Percentiles rank a stretch among this genome's conserved stretches.
These are phyloP conservation scores for Zoysia matrella DNA, from an alignment of 202 grass and related monocot species.

Conservation along the genomic window DNA sequence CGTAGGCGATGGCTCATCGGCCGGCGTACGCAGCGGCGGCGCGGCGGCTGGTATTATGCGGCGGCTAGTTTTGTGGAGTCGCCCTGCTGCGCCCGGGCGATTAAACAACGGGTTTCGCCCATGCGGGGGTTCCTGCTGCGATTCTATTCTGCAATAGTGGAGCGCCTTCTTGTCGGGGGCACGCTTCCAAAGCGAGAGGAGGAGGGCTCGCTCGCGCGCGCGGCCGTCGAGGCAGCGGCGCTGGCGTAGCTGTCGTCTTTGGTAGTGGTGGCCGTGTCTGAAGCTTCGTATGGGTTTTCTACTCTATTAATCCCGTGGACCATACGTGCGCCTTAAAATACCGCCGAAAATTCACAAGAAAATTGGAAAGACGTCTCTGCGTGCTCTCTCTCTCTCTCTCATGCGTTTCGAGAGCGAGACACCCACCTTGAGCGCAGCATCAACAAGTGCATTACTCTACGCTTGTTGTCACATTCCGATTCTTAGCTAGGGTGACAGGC, in stretches of 20 bases:
- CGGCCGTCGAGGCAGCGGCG: constrained; percentile 45
- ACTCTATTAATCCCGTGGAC: constrained; percentile 13
- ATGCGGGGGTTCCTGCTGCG: constrained; percentile 7
- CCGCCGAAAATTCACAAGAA: not conserved
- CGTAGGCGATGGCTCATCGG: too few species aligned
- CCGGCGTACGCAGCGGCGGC: too few species aligned
- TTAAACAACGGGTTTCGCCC: constrained; percentile 40
- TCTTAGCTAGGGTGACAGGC: constrained; percentile 30
- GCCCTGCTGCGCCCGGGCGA: not conserved
- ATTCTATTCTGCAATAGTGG: constrained; percentile 50
- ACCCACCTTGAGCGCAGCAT: not conserved
- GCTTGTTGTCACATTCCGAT: not conserved
- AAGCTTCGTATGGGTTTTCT: constrained; percentile 10
- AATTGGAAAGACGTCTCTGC: not conserved
- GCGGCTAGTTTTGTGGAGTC: too few species aligned
- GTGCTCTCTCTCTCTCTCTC: not conserved
- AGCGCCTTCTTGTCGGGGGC: constrained; percentile 44
- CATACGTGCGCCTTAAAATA: not conserved
- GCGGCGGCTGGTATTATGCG: too few species aligned
- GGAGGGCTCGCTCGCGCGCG: not conserved
- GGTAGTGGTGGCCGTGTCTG: not conserved
- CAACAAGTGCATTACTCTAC: not conserved
- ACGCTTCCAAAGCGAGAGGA: constrained; percentile 49
- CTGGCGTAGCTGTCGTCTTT: not conserved
- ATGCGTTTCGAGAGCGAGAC: not conserved